Base-by-base conservation (phyloP, 768 basidiomycete species). In the Rhizopogon rudus region DNA sequence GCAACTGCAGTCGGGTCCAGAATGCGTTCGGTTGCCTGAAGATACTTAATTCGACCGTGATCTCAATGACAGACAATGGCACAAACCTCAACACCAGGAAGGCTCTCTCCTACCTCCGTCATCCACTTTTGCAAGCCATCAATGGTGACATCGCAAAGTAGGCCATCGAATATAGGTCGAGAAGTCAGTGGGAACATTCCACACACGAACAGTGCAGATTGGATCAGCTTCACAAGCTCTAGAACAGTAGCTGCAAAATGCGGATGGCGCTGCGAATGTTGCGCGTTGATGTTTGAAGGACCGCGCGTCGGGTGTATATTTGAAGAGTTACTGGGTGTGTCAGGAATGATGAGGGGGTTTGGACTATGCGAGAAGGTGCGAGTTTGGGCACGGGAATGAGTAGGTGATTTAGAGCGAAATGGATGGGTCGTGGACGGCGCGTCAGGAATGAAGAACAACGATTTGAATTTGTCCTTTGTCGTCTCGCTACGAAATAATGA, bases 401-500 rank as follows among this genome's bases (percentile, higher is more conserved):
- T 5, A 48, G 46, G 46, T n/a, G 67, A 61, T 49, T 66, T 72
- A 17, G 67, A 52, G 53, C 60, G 62, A 60, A 67, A 65, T 3
- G 61, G 45, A 44, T 58, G 60, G 14, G 58, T 42, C 29, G 65
- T 55, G 4, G 65, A 58, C 5, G 59, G 60, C 13, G 58, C 60
- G 55, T 87, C 80, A 31, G 72, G 70, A 20, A 92, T 73, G 60
- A 79, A 78, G 65, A 89, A 93, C 39, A 81, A 80, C 33, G 82
- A 80, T 40, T 84, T 78, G 73, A 93, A 93, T 41, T 89, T 83
- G 55, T 89, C 87, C 63, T 89, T 88, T 1, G 90, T 90, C 0
- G 87, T 76, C 58, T 93, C 88, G 59, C 88, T 91, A 28, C 52
- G 53, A 37, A 52, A 60, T 52, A 33, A 58, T 58, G 33, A 17